Percentiles rank a stretch among this genome's conserved stretches.
phyloP scores from a whole-genome alignment of 768 basidiomycete genomes.

The Pholiota conissans region DNA sequence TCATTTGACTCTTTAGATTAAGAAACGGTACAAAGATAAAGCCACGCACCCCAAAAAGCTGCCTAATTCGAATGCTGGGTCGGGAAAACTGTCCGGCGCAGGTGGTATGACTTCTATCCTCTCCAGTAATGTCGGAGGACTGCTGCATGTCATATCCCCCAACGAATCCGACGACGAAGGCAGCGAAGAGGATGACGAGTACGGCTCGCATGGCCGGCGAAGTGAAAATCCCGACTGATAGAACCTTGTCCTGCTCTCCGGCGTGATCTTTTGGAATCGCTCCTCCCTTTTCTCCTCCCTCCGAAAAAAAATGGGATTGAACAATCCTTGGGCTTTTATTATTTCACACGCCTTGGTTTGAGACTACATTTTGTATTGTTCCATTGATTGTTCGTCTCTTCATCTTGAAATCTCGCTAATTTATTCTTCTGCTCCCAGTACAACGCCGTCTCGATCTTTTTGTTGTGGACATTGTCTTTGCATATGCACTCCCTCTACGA shows the following conservation, averaged over 20 bases:
- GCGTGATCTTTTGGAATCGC: not conserved
- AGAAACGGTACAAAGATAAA: constrained; percentile 21
- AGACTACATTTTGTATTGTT: not conserved
- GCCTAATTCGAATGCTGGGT: not conserved
- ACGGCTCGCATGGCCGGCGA: constrained; percentile 24
- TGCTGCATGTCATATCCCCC: constrained; percentile 19
- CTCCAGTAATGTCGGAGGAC: constrained; percentile 9
- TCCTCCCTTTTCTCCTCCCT: not conserved
- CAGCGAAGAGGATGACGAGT: constrained; percentile 30
- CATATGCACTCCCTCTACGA: not conserved
- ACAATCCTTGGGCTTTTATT: not conserved
- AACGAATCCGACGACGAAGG: constrained; percentile 15
- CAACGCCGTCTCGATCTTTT: not conserved
- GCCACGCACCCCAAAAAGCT: constrained; percentile 9
- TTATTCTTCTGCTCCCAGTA: not conserved
- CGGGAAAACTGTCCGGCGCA: not conserved
- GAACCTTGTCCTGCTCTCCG: not conserved
- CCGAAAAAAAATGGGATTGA: not conserved
- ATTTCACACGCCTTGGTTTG: not conserved
- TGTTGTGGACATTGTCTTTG: not conserved
- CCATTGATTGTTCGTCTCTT: not conserved
- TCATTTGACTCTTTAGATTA: constrained; percentile 15
- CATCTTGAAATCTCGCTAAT: not conserved
- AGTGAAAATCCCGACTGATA: constrained; percentile 17
- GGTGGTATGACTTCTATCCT: constrained; percentile 13